Base-by-base conservation (phyloP, 495 filamentous ascomycete species). In the Cladorrhinum samala region DNA sequence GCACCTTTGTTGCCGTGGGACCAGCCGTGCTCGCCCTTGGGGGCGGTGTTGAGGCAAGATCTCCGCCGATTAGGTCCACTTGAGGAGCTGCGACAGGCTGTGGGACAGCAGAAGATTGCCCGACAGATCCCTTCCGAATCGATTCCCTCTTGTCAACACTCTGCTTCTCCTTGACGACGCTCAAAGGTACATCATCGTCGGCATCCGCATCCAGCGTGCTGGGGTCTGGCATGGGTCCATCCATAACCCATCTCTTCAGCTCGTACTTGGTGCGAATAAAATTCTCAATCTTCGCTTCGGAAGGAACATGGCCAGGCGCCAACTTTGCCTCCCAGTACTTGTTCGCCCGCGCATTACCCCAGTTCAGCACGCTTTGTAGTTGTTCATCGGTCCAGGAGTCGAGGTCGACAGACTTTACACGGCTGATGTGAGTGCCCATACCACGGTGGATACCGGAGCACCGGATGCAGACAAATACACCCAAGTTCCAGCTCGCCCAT, bases 261-360 rank as follows among this genome's bases (percentile, higher is more conserved):
- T 98, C 93, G 68, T 98, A 98, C 70, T 98, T 98, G 33, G 93
- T 98, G 40, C 94, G 83, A 56, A 98, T 96, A 59, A 98, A 98
- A 71, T 96, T 98, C 77, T 97, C 93, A 57, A 98, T 97, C 75
- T 98, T 98, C 41, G 88, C 80, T 73, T 97, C 92, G n/a, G 92
- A 92, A 0, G 93, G 93, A n/a, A 91, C 82, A 67, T 98, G 93
- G 46, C 88, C 90, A 16, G 86, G 76, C 11, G 92, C 89, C 62
- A 98, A 68, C 69, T 97, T 97, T 23, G 89, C 83, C 68, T 98
- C 94, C 93, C 93, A 98, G 67, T 98, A 96, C 81, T 90, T 96
- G 72, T 98, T 98, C 21, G 93, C 94, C 66, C 89, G 84, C 27
- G 83, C 77, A 74, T 98, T 98, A 44, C 93, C 93, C 94, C 93